Evolutionary conservation across 345 rosid species (phyloP).

Genomic region (Eucalyptus dawsonii): DNA sequence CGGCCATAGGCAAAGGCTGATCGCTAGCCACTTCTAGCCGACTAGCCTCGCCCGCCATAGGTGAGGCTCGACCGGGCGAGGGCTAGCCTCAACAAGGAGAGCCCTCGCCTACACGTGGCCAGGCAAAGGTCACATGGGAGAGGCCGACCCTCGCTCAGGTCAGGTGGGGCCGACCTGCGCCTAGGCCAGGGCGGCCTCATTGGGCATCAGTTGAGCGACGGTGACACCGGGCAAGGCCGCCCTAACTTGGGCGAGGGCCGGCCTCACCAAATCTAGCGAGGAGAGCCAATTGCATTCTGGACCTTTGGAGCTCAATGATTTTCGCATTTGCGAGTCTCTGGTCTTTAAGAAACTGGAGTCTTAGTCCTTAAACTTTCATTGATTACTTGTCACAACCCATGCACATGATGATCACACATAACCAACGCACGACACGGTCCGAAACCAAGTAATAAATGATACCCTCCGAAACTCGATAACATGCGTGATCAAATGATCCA

Average conservation of each 20-base stretch:
- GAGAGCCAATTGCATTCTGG: background rate
- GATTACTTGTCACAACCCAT: background rate
- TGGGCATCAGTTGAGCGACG: accelerated
- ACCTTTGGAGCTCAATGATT: background rate
- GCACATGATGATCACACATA: background rate
- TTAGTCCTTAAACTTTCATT: background rate
- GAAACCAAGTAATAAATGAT: background rate
- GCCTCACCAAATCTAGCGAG: too few relatives aligned
- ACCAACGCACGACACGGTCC: background rate
- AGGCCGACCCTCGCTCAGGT: too few relatives aligned
- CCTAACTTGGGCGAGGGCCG: too few relatives aligned
- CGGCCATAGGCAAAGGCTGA: too few relatives aligned
- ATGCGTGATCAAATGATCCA: background rate
- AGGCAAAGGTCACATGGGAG: accelerated
- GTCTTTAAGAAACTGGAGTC: background rate
- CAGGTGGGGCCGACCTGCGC: too few relatives aligned
- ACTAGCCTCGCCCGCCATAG: too few relatives aligned
- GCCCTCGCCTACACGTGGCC: too few relatives aligned
- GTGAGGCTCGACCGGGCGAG: accelerated
- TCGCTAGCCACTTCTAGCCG: accelerated
- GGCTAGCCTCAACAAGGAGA: too few relatives aligned
- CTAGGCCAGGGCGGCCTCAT: accelerated
- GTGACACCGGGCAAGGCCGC: too few relatives aligned
- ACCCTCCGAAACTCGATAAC: background rate
- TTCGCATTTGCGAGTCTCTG: background rate